Percentiles rank a stretch among this genome's conserved stretches.
Conservation (phyloP, 148 eudicot genomes). For the Spergularia marina region DNA sequence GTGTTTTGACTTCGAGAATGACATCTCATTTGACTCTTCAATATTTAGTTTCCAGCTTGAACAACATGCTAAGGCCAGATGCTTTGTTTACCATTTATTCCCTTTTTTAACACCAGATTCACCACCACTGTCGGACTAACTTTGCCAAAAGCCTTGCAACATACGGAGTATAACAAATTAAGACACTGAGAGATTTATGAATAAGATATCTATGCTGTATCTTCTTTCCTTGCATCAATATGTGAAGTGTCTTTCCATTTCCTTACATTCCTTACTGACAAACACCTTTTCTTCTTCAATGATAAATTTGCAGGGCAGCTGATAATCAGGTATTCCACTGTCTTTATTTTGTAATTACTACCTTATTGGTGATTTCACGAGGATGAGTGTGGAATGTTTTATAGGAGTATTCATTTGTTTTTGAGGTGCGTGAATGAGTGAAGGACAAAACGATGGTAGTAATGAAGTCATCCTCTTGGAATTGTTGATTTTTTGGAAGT, state of each 20-base stretch:
- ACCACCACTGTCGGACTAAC: background rate
- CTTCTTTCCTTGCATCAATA: background rate
- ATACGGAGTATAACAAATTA: background rate
- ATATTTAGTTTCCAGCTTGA: too few species aligned
- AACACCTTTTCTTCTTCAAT: conserved; percentile 12
- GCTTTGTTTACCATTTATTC: too few species aligned
- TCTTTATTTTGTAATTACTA: background rate
- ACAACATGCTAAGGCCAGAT: too few species aligned
- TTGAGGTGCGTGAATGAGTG: too few species aligned
- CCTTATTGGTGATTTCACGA: background rate
- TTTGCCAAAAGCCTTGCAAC: background rate
- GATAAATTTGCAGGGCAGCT: conserved; percentile 48
- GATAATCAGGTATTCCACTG: conserved; percentile 54
- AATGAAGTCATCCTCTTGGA: too few species aligned
- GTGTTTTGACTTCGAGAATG: too few species aligned
- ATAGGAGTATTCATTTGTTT: background rate
- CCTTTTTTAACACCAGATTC: background rate
- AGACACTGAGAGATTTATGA: background rate
- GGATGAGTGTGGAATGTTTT: background rate
- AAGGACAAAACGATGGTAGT: too few species aligned
- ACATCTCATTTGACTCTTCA: too few species aligned
- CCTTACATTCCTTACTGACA: conserved; percentile 4
- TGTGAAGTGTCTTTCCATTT: background rate
- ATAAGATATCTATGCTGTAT: background rate
- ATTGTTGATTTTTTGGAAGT: too few species aligned